A percentile compares a stretch with the other conserved stretches of the same genome.
Conservation (phyloP, 2,329 filamentous ascomycete genomes). For the Didymella arachidicola region DNA sequence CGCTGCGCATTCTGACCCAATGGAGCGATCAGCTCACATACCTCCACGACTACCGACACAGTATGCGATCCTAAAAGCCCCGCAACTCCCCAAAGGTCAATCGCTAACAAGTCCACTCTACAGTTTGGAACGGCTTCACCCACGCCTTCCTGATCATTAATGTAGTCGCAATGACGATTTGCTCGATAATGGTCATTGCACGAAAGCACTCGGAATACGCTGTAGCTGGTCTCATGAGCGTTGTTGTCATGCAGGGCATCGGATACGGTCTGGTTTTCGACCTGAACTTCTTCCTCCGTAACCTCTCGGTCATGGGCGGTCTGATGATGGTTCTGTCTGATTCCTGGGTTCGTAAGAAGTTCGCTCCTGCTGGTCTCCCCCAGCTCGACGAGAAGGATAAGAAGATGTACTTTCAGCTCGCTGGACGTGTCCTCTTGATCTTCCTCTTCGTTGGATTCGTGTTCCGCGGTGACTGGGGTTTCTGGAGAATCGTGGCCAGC, state of each 20-base stretch:
- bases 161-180: conserved; percentile 83
- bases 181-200: conserved; percentile 85
- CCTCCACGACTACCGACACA: conserved; percentile 88
- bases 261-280: conserved; percentile 99
- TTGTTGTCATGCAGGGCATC: conserved; percentile 91
- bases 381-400: conserved; percentile 98
- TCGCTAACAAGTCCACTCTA: conserved; percentile 30
- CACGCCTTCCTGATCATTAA: conserved; percentile 93
- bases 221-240: conserved; percentile 85
- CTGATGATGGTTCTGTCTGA: conserved; percentile 98
- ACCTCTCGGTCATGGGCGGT: conserved; percentile 95
- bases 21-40: conserved; percentile 95
- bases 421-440: conserved; percentile 92
- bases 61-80: conserved; percentile 60
- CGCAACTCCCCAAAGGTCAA: conserved; percentile 2
- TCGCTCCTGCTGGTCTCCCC: conserved; percentile 93
- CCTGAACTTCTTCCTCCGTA: conserved; percentile 99
- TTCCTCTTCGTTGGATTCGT: conserved; percentile 98
- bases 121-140: conserved; percentile 87
- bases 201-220: conserved; percentile 94
- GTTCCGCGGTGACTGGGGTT: conserved; percentile 90
- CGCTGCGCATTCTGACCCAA: conserved; percentile 94
- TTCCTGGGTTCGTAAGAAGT: conserved; percentile 96
- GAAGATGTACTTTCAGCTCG: conserved; percentile 99
- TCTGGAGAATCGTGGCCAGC: conserved; percentile 87